These are phyloP conservation scores for Purpureocillium takamizusanense DNA, from an alignment of 2,329 filamentous ascomycete species.

Conservation along the genomic window DNA sequence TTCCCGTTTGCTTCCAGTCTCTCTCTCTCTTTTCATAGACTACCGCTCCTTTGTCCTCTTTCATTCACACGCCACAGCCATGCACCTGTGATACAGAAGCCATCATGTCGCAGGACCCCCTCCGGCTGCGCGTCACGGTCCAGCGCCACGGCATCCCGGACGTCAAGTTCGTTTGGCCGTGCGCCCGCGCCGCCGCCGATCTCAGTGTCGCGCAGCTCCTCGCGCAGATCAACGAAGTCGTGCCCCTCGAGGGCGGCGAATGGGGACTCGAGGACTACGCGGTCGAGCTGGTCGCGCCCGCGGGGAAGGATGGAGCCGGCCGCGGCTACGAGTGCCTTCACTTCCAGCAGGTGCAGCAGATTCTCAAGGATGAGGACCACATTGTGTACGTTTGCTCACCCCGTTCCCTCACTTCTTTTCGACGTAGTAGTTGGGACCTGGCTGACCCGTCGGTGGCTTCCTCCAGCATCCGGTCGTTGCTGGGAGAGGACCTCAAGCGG, in stretches of 20 bases:
- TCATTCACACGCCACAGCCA: slow-evolving; percentile 1
- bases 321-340: slow-evolving; percentile 71
- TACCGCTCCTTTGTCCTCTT: not conserved
- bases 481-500: slow-evolving; percentile 63
- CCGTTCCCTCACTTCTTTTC: slow-evolving; percentile 9
- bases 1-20: not conserved
- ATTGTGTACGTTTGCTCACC: slow-evolving; percentile 52
- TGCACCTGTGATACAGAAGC: slow-evolving; percentile 9
- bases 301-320: slow-evolving; percentile 40
- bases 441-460: not conserved
- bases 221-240: slow-evolving; percentile 65
- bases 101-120: slow-evolving; percentile 13
- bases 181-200: slow-evolving; percentile 42
- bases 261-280: slow-evolving; percentile 89
- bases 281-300: slow-evolving; percentile 56
- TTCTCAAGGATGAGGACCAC: slow-evolving; percentile 77
- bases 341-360: slow-evolving; percentile 60
- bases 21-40: not conserved
- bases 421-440: not conserved
- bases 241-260: slow-evolving; percentile 71
- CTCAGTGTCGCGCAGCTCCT: slow-evolving; percentile 70
- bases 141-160: slow-evolving; percentile 66
- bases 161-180: slow-evolving; percentile 62
- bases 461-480: slow-evolving; percentile 70
- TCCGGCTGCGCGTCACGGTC: slow-evolving; percentile 68